Conservation (phyloP, 2,329 filamentous ascomycete genomes). For the Monosporascus sp. region DNA sequence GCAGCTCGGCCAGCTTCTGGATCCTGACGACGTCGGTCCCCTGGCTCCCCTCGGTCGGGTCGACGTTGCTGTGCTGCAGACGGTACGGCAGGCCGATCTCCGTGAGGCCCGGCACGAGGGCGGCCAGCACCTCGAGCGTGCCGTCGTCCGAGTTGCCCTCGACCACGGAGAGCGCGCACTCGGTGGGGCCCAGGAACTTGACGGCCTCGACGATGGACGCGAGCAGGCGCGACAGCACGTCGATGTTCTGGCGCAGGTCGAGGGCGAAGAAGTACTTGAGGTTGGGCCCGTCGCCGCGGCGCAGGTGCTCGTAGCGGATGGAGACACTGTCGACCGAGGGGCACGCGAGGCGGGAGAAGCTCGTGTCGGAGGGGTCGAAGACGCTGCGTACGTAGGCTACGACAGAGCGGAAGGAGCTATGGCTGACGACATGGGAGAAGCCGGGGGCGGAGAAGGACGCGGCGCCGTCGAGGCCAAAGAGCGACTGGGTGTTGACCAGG, state of each 20-base stretch:
- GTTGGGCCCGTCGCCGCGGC: background rate
- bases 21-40: slow-evolving; percentile 36
- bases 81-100: slow-evolving; percentile 34
- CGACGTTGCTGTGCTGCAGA: slow-evolving; percentile 35
- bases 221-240: slow-evolving; percentile 44
- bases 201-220: slow-evolving; percentile 46
- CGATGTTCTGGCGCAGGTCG: slow-evolving; percentile 41
- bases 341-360: background rate
- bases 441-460: background rate
- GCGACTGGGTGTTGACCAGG: background rate
- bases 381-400: background rate
- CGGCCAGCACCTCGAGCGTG: slow-evolving; percentile 43
- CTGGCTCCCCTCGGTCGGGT: slow-evolving; percentile 26
- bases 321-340: background rate
- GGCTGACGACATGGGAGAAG: background rate
- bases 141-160: slow-evolving; percentile 52
- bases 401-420: background rate
- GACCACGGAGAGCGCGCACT: slow-evolving; percentile 50
- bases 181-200: slow-evolving; percentile 42
- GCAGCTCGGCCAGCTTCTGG: slow-evolving; percentile 42
- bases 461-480: background rate
- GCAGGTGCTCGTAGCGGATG: background rate
- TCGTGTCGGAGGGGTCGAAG: background rate
- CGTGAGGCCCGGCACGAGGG: slow-evolving; percentile 34
- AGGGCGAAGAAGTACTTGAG: slow-evolving; percentile 47